phyloP scores from a whole-genome alignment of 768 basidiomycete genomes.

The Filobasidium wieringae region DNA sequence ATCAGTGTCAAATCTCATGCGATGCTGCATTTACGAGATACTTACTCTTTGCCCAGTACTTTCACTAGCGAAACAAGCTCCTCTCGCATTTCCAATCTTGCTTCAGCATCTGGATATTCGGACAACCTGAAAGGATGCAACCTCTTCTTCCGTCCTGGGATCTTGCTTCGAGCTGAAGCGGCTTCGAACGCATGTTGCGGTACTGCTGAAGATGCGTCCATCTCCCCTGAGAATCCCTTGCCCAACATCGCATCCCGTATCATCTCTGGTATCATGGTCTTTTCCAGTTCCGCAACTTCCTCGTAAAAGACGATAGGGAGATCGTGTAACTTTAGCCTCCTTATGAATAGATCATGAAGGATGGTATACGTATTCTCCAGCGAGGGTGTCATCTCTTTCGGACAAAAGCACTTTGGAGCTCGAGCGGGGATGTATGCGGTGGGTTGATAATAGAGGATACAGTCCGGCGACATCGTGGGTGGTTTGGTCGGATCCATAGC shows the following conservation, averaged over 20 bases:
- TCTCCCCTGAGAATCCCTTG: neutral
- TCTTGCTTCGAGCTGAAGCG: neutral
- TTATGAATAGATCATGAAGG: neutral
- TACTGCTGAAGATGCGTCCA: too few relatives aligned
- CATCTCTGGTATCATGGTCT: constrained; percentile 2
- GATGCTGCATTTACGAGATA: neutral
- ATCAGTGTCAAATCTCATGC: neutral
- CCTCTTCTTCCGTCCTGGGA: neutral
- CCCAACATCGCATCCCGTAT: constrained; percentile 4
- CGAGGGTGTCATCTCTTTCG: neutral
- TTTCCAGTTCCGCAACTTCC: constrained; percentile 4
- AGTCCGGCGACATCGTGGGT: constrained; percentile 1
- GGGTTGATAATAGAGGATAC: neutral
- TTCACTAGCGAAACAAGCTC: constrained; percentile 5
- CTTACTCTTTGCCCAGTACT: constrained; percentile 11
- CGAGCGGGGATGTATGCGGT: neutral
- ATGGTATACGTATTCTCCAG: neutral
- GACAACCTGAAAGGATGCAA: neutral
- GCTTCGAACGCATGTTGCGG: neutral
- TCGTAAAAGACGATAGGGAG: constrained; percentile 7
- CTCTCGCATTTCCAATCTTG: constrained; percentile 12
- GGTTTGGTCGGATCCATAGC: neutral
- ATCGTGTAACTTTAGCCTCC: constrained; percentile 1
- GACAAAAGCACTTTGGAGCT: neutral
- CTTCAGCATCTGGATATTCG: constrained; percentile 12